phyloP scores from a whole-genome alignment of 1,284 basidiomycete genomes.

The Chalciporus piperatoides region DNA sequence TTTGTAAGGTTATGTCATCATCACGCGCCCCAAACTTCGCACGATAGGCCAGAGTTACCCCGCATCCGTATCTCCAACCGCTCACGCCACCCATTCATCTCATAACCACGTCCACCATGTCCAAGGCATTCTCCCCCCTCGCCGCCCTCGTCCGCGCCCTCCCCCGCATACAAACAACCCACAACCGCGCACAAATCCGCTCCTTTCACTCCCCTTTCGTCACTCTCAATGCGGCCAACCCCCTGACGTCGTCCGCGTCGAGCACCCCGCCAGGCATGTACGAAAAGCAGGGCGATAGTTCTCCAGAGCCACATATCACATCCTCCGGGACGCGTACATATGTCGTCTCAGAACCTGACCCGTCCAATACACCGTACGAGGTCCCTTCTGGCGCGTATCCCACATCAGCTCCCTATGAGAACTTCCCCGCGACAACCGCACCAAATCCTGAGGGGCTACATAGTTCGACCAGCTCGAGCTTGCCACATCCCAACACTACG shows the following conservation, averaged over 20 bases:
- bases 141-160: slow-evolving; percentile 5
- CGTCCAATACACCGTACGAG: slow-evolving; percentile 51
- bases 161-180: neutral
- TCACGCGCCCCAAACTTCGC: slow-evolving; percentile 24
- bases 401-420: slow-evolving; percentile 50
- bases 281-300: slow-evolving; percentile 54
- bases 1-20: slow-evolving; percentile 30
- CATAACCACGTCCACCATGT: slow-evolving; percentile 14
- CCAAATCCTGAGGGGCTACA: slow-evolving; percentile 36
- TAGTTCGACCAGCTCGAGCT: slow-evolving; percentile 42
- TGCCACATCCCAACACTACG: slow-evolving; percentile 45
- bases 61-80: slow-evolving; percentile 7
- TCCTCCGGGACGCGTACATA: slow-evolving; percentile 51
- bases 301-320: slow-evolving; percentile 44
- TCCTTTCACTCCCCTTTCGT: slow-evolving; percentile 61
- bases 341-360: slow-evolving; percentile 65
- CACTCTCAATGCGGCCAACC: slow-evolving; percentile 40
- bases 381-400: slow-evolving; percentile 69
- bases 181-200: slow-evolving; percentile 25
- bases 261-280: slow-evolving; percentile 37
- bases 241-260: slow-evolving; percentile 27
- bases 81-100: neutral
- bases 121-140: slow-evolving; percentile 9
- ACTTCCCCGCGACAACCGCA: slow-evolving; percentile 39
- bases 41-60: slow-evolving; percentile 12